Base-by-base conservation (phyloP, 164 flowering plant genomes). In the Sedum album region DNA sequence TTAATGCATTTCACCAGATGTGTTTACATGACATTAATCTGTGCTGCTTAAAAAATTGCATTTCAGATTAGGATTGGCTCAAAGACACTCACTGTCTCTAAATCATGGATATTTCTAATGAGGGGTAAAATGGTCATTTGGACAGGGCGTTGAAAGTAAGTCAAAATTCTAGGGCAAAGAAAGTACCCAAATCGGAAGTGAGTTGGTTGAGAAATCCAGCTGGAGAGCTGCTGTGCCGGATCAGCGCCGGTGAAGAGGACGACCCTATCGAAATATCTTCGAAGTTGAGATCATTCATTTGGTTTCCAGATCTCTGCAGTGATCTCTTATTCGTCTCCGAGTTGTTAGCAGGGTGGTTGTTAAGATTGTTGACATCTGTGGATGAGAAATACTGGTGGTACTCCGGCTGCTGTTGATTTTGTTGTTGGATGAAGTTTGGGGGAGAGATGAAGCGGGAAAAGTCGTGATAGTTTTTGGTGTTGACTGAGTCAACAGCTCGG, bases 201-300 rank as follows among this genome's bases (percentile, higher is more conserved):
- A 83, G 82, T 31, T 84, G 80, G 64, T 76, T 74, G 28, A 88
- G 73, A 60, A 90, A 85, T 1, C 90, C 90, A 38, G 96, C 93
- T 0, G 96, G 93, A 17, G 90, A 86, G 76, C 96, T 90, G 64
- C 85, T 83, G 42, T 88, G 93, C 9, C 96, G 74, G 53, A 82
- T 68, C 84, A 90, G 62, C 1, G 82, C 38, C 11, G 84, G 64
- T 1, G 78, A 57, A 17, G 70, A n/a, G 44, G 38, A 44, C 11
- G 75, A 68, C n/a, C n/a, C n/a, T n/a, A n/a, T n/a, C n/a, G n/a
- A n/a, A n/a, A n/a, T n/a, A n/a, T n/a, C n/a, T n/a, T n/a, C 51
- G 76, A 63, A 9, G 30, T 44, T 7, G 48, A 49, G 53, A 68
- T 57, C 38, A 71, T 76, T 30, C 73, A 55, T 51, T 60, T 68